Evolutionary conservation across 441 rosid genomes (phyloP).

Genomic region (Pelargonium australe): DNA sequence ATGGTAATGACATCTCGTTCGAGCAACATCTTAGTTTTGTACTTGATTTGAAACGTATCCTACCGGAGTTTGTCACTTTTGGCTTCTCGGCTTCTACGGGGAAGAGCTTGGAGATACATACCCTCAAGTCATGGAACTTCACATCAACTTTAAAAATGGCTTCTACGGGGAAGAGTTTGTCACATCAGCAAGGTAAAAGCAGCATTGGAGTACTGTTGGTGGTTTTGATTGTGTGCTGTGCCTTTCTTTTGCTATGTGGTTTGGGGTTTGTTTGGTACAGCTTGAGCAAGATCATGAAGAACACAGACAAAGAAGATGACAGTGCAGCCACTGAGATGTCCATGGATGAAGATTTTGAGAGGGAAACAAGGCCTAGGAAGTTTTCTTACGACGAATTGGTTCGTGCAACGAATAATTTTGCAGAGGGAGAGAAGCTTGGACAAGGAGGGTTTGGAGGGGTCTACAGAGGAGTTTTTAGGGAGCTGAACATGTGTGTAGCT

Average conservation of each 20-base stretch:
- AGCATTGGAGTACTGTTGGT: background rate
- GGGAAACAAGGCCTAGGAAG: conserved; percentile 46
- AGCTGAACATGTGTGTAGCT: background rate
- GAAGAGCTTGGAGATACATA: conserved; percentile 11
- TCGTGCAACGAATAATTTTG: conserved; percentile 37
- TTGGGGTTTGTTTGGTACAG: background rate
- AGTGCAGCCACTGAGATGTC: background rate
- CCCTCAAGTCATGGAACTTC: conserved; percentile 34
- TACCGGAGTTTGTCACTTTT: conserved; percentile 32
- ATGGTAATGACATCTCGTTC: background rate
- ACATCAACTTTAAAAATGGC: conserved; percentile 18
- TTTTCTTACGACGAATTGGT: conserved; percentile 33
- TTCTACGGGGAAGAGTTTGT: too few relatives aligned
- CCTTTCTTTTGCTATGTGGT: background rate
- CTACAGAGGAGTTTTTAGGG: background rate
- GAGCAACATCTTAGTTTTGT: conserved; percentile 11
- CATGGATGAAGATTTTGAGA: conserved; percentile 30
- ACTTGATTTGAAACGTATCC: conserved; percentile 26
- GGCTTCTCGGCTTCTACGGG: conserved; percentile 35
- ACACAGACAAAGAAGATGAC: background rate
- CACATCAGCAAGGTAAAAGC: background rate
- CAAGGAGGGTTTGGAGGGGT: conserved; percentile 33
- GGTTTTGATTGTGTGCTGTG: background rate
- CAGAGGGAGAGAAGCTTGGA: conserved; percentile 43
- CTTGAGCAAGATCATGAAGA: background rate